Base-by-base conservation (phyloP, 345 rosid species). In the Orychophragmus violaceus region DNA sequence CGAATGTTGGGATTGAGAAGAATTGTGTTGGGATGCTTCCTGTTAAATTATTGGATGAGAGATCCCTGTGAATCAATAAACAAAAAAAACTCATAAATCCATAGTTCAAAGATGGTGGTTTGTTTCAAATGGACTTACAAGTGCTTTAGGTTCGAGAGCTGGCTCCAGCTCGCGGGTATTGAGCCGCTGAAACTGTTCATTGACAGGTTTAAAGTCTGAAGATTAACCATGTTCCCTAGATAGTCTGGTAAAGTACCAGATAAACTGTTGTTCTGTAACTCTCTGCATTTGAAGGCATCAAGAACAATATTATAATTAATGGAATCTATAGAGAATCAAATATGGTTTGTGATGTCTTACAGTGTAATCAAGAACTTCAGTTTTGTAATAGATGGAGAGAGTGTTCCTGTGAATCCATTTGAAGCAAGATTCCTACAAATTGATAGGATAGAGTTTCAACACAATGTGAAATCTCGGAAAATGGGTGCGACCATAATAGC, bases 361-460 rank as follows among this genome's bases (percentile, higher is more conserved):
- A 93, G 76, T 48, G 75, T 85, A 67, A 75, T 85, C 80, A 90
- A 78, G 71, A 75, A 82, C 88, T 83, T 85, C 50, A 93, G 80
- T 75, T 80, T 85, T 53, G 80, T 80, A 25, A 93, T 82, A 21
- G 88, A 77, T 68, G 83, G 82, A 16, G 94, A 88, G 66, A 93
- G 80, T 65, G 80, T 86, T 82, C 98, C 97, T 0, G 87, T 77
- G 74, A 93, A 83, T 75, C 90, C 98, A 68, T 36, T 83, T 65
- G 98, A 86, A 49, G 71, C 82, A 57, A 90, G 79, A 62, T 41
- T 84, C 81, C 97, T 90, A 82, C 67, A 79, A 36, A 48, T 74
- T 14, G 50, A 59, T 62, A 58, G 13, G 57, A 23, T 45, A 37
- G 2, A 16, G 19, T 11, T 49, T 61, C 57, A 74, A 12, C 23